Base-by-base conservation (phyloP, 1,284 basidiomycete genomes). In the Cystobasidium sp. region DNA sequence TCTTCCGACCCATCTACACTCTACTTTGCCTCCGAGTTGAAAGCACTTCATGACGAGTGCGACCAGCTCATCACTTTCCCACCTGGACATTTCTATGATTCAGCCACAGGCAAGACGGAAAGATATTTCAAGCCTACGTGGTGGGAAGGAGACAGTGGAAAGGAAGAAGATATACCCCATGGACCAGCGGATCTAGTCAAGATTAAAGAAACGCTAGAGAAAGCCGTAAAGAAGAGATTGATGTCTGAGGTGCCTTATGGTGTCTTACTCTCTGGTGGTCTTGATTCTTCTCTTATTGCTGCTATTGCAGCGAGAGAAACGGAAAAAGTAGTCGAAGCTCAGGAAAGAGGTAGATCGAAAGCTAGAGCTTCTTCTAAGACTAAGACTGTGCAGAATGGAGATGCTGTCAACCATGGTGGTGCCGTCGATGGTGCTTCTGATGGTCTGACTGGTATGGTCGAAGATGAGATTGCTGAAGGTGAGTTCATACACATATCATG, bases 201-300 rank as follows among this genome's bases (percentile, higher is more conserved):
- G 46, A 83, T 97, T 53, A 88, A 94, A 59, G 89, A 92, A 82
- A 87, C 90, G 0, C 87, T 99, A 47, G 97, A 99, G 84, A 90
- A 87, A 67, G 93, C 97, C 12, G 97, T 99, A 56, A 88, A 90
- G 80, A 99, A 99, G 84, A 88, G 97, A 70, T 85, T 99, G 72
- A 99, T 99, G 97, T 94, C 92, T 69, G 97, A 99, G 84, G 97
- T 99, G 1, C 97, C 97, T 12, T 99, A 97, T 80, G 97, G 97
- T 79, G 97, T 99, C 12, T 86, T 99, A 52, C 87, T 99, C 69
- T 94, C 91, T 75, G 97, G 97, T 74, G 97, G 97, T 65, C 85
- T 99, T 74, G 97, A 99, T 83, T 95, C 93, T 81, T 95, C 92
- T 81, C 85, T 99, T 81, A 98, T 99, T 79, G 97, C 97, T 18